phyloP scores from a whole-genome alignment of 768 basidiomycete genomes.

The Lactifluus piperatus region DNA sequence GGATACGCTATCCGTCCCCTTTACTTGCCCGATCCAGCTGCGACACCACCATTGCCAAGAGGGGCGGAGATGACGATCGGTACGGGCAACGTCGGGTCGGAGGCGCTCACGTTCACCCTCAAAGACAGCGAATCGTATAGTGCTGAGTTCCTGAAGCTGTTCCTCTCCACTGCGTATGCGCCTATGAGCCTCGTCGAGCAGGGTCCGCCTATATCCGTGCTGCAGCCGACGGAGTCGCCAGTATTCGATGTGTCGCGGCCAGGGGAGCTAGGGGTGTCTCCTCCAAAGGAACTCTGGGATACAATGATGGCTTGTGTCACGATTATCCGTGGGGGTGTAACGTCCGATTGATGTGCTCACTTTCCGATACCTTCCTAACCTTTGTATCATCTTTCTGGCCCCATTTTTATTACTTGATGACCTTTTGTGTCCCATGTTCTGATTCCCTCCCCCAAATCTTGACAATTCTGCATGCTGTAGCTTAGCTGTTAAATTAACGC shows the following conservation, averaged over 20 bases:
- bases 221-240: not conserved
- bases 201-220: conserved; percentile 20
- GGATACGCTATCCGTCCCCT: conserved; percentile 45
- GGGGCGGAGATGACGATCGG: conserved; percentile 35
- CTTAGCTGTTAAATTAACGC: not conserved
- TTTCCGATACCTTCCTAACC: not conserved
- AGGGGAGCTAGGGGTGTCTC: conserved; percentile 1
- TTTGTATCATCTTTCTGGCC: not conserved
- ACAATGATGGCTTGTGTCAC: conserved; percentile 26
- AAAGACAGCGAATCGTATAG: conserved; percentile 31
- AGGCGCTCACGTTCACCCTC: conserved; percentile 39
- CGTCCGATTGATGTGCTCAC: not conserved
- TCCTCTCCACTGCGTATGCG: conserved; percentile 44
- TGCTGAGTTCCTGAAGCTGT: conserved; percentile 49
- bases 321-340: conserved; percentile 19
- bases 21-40: conserved; percentile 40
- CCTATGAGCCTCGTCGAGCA: conserved; percentile 44
- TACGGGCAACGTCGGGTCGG: conserved; percentile 36
- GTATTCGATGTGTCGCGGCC: not conserved
- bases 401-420: not conserved
- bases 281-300: conserved; percentile 26
- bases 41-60: conserved; percentile 37
- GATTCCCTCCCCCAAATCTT: not conserved
- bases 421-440: not conserved
- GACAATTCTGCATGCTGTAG: not conserved